Percentiles rank a stretch among this genome's conserved stretches.
Evolutionary conservation across 2,329 filamentous ascomycete genomes (phyloP).

Genomic region (Trichoderma guizhouense): DNA sequence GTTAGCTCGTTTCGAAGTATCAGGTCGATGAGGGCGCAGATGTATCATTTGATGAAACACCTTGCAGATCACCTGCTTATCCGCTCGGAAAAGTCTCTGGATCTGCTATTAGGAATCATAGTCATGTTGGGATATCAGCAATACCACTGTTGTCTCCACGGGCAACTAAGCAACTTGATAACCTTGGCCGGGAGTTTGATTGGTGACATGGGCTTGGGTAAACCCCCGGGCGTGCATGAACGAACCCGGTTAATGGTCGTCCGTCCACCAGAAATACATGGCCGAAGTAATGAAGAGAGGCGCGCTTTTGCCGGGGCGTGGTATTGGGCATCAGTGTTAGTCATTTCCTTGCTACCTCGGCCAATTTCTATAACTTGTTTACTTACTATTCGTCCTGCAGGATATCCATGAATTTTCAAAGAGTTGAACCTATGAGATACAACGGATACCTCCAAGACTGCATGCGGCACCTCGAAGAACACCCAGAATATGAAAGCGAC

Average conservation of each 20-base stretch:
- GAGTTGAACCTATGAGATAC: slow-evolving; percentile 49
- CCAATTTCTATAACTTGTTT: background rate
- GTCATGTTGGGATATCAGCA: slow-evolving; percentile 52
- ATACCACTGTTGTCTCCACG: slow-evolving; percentile 52
- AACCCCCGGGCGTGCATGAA: slow-evolving; percentile 39
- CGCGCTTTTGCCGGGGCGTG: slow-evolving; percentile 52
- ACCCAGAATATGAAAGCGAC: slow-evolving; percentile 47
- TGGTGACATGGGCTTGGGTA: slow-evolving; percentile 46
- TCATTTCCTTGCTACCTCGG: background rate
- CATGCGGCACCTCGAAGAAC: slow-evolving; percentile 42
- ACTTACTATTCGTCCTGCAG: slow-evolving; percentile 25
- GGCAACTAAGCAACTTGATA: slow-evolving; percentile 50
- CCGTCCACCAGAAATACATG: slow-evolving; percentile 35
- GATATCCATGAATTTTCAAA: slow-evolving; percentile 40
- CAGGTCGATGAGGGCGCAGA: slow-evolving; percentile 48
- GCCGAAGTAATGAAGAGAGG: slow-evolving; percentile 49
- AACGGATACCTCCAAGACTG: slow-evolving; percentile 52
- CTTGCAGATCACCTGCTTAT: slow-evolving; percentile 49
- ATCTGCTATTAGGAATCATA: slow-evolving; percentile 48
- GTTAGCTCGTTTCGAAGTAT: slow-evolving; percentile 47
- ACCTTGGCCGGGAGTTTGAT: slow-evolving; percentile 46
- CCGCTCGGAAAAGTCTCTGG: slow-evolving; percentile 47
- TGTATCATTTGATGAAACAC: slow-evolving; percentile 45
- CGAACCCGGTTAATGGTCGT: slow-evolving; percentile 42
- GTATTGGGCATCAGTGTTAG: slow-evolving; percentile 53